phyloP scores from a whole-genome alignment of 345 rosid genomes.

The Lepidium didymum region DNA sequence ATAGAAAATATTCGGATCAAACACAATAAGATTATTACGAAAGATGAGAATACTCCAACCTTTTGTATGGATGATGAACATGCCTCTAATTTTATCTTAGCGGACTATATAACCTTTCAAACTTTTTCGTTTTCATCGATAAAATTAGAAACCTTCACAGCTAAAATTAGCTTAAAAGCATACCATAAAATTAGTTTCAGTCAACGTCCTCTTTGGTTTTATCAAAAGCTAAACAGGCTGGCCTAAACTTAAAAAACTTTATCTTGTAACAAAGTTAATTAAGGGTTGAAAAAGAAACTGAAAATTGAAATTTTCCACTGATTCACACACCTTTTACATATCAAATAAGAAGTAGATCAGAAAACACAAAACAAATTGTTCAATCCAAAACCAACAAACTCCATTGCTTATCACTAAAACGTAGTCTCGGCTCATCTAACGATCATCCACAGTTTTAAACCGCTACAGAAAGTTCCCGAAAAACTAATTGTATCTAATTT shows the following conservation, averaged over 20 bases:
- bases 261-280: not conserved
- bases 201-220: constrained; percentile 21
- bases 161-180: constrained; percentile 25
- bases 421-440: not conserved
- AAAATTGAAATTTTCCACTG: not conserved
- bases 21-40: not conserved
- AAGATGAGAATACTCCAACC: not conserved
- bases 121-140: not conserved
- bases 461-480: not conserved
- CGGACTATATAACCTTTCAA: not conserved
- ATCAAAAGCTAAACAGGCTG: constrained; percentile 2
- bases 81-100: not conserved
- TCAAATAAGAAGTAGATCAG: not conserved
- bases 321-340: not conserved
- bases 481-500: not conserved
- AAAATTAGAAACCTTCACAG: constrained; percentile 11
- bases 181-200: constrained; percentile 21
- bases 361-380: not conserved
- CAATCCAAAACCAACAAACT: not conserved
- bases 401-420: not conserved
- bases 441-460: not conserved
- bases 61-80: constrained; percentile 8
- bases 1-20: not conserved
- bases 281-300: not conserved
- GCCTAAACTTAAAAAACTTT: not conserved